Evolutionary conservation across 352 stramenopile genomes (phyloP), one percentile per base, ranked within the genome.

Genomic region (Phytophthora melonis): DNA sequence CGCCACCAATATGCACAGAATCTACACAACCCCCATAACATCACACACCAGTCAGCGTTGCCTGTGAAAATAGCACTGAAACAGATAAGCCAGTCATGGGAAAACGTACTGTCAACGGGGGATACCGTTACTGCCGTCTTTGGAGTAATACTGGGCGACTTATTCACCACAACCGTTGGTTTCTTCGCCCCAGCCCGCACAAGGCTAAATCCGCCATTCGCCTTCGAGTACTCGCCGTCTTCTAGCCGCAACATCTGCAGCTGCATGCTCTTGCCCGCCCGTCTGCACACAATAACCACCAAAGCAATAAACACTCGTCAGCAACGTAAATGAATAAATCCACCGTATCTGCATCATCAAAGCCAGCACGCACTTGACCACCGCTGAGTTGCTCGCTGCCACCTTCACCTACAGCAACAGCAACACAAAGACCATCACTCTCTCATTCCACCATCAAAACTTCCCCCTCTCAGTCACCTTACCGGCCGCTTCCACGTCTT

Each of bases 191-290:
- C 85, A 1, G 85, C 78, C 5, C 88, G 84, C 11, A 93, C 74
- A 59, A 95, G 84, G 69, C 82, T 90, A 61, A 92, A 93, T 18
- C 88, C 88, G 56, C 84, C 86, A 47, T 88, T 89, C 0, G 78
- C 83, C 61, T 93, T 95, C n/a, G 82, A 66, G 66, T 93, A 95
- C 68, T 90, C 83, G 18, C 88, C 85, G 34, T 92, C 88, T 56
- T 92, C 83, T 13, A 94, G 58, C 14, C 75, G 75, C 6, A 93
- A 66, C 58, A 91, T 63, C 60, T 84, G 82, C 41, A 85, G 59
- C 69, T 90, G 82, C 74, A 82, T 88, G 43, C 79, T 77, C 52
- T 73, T 88, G 49, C 71, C 66, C 43, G 5, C 50, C 3, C 50
- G 19, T 57, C 50, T 57, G 50, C 50, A 19, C 50, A 19, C 10